A percentile compares a stretch with the other conserved stretches of the same genome.
phyloP scores from a whole-genome alignment of 1,284 basidiomycete genomes.

The Pascua guehoae region DNA sequence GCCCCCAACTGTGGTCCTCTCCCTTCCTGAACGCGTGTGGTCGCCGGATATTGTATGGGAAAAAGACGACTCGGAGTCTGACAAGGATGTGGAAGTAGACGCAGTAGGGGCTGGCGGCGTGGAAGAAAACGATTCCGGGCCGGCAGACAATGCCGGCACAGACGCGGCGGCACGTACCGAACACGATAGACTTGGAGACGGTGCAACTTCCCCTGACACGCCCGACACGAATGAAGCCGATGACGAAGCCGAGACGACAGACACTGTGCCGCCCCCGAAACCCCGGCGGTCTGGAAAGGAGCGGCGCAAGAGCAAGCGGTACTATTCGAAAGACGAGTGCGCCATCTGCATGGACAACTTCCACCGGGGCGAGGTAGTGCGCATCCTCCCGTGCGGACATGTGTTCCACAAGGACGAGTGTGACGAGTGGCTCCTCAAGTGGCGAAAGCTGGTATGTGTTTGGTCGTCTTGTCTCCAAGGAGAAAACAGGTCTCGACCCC shows the following conservation, averaged over 20 bases:
- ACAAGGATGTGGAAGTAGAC: constrained; percentile 12
- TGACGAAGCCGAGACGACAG: constrained; percentile 5
- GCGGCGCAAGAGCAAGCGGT: constrained; percentile 26
- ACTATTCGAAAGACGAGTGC: constrained; percentile 61
- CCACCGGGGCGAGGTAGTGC: constrained; percentile 74
- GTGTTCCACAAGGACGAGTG: constrained; percentile 69
- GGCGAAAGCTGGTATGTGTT: constrained; percentile 74
- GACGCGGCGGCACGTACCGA: not conserved
- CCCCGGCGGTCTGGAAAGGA: constrained; percentile 11
- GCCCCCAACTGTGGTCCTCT: constrained; percentile 44
- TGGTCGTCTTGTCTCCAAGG: not conserved
- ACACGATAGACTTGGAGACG: not conserved
- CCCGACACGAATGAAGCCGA: not conserved
- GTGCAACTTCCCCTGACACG: not conserved
- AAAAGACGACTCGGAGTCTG: constrained; percentile 38
- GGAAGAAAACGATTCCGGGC: not conserved
- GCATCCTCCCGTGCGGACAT: constrained; percentile 85
- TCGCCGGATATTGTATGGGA: constrained; percentile 50
- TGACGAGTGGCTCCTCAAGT: constrained; percentile 81
- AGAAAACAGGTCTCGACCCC: not conserved
- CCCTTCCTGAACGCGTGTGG: constrained; percentile 48
- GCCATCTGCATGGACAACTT: constrained; percentile 86
- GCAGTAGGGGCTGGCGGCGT: not conserved
- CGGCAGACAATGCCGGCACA: not conserved
- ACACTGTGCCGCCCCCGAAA: not conserved